Evolutionary conservation across 768 basidiomycete genomes (phyloP).

Genomic region (Russula sp.): DNA sequence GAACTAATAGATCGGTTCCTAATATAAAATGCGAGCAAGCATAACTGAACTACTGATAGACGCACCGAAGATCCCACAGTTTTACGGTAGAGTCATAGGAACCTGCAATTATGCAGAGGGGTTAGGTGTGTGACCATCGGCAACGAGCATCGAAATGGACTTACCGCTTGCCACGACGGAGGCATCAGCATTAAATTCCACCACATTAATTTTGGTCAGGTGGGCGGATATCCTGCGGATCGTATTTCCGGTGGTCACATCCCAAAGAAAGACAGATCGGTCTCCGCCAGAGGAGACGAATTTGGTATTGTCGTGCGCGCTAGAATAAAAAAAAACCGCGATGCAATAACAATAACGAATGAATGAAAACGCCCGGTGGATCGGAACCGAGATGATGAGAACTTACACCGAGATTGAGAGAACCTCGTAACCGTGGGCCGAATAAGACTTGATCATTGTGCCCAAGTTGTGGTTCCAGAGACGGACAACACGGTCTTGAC

Average conservation of each 20-base stretch:
- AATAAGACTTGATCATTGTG: constrained; percentile 86
- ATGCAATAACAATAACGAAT: constrained; percentile 1
- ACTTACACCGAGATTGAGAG: constrained; percentile 84
- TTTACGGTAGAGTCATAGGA: constrained; percentile 90
- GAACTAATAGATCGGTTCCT: constrained; percentile 45
- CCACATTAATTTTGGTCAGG: constrained; percentile 83
- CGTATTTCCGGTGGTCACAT: constrained; percentile 84
- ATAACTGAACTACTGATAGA: neutral
- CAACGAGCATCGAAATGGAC: constrained; percentile 29
- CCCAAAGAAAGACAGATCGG: constrained; percentile 91
- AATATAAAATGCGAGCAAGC: constrained; percentile 41
- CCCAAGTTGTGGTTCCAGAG: constrained; percentile 89
- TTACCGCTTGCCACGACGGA: constrained; percentile 85
- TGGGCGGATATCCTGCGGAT: constrained; percentile 84
- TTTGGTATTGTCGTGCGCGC: constrained; percentile 89
- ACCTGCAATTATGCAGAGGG: constrained; percentile 53
- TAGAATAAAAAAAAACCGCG: constrained; percentile 36
- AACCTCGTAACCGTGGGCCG: constrained; percentile 94
- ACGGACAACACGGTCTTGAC: constrained; percentile 83
- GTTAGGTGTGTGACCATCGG: constrained; percentile 19
- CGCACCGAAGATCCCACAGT: constrained; percentile 88
- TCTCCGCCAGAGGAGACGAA: constrained; percentile 95
- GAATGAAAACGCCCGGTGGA: neutral
- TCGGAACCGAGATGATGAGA: constrained; percentile 19
- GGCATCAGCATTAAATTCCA: constrained; percentile 87